phyloP scores from a whole-genome alignment of 2,329 filamentous ascomycete genomes.

The Diplodia corticola region DNA sequence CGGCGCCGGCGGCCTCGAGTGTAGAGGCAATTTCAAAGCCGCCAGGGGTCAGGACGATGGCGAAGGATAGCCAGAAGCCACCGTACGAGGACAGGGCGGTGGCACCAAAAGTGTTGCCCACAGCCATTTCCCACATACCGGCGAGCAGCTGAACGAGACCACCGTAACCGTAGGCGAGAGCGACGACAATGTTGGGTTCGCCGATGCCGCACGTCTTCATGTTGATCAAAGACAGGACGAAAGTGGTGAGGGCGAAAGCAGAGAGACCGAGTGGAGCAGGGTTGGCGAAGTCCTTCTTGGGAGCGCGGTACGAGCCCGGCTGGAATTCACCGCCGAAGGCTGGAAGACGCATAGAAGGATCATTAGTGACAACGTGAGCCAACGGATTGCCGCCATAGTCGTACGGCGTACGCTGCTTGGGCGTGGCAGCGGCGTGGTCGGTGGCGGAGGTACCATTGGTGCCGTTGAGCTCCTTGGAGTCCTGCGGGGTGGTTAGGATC shows the following conservation, averaged over 20 bases:
- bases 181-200: conserved; percentile 44
- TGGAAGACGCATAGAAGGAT: conserved; percentile 46
- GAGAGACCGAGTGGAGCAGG: conserved; percentile 58
- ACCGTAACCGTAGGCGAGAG: conserved; percentile 44
- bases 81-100: conserved; percentile 58
- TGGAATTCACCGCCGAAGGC: conserved; percentile 56
- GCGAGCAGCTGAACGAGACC: conserved; percentile 46
- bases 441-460: conserved; percentile 36
- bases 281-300: conserved; percentile 50
- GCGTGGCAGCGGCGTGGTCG: conserved; percentile 38
- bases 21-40: conserved; percentile 47
- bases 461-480: conserved; percentile 27
- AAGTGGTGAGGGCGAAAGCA: conserved; percentile 62
- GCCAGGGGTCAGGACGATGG: conserved; percentile 54
- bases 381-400: conserved; percentile 56
- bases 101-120: conserved; percentile 59
- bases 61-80: conserved; percentile 58
- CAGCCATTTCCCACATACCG: conserved; percentile 50
- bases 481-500: conserved; percentile 6
- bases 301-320: conserved; percentile 52
- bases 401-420: conserved; percentile 48
- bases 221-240: conserved; percentile 52
- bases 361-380: conserved; percentile 51
- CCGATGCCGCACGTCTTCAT: conserved; percentile 38
- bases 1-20: conserved; percentile 49